phyloP scores from a whole-genome alignment of 345 rosid genomes.

The Eucalyptus virginea region DNA sequence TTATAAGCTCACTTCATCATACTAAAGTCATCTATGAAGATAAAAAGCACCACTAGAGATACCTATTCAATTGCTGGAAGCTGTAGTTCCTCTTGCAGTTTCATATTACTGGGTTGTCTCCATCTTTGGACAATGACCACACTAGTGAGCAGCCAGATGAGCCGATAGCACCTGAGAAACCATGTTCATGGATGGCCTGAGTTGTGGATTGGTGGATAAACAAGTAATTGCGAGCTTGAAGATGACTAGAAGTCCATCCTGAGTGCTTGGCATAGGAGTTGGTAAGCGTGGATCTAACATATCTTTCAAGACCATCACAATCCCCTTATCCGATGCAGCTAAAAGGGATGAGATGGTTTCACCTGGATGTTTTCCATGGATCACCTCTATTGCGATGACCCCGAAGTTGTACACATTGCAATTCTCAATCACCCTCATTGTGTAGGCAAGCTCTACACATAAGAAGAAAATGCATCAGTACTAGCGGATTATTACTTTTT shows the following conservation, averaged over 20 bases:
- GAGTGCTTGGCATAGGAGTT: neutral
- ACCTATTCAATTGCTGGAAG: neutral
- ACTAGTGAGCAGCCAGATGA: neutral
- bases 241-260: neutral
- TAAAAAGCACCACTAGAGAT: neutral
- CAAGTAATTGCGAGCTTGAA: slow-evolving; percentile 9
- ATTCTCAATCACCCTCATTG: slow-evolving; percentile 5
- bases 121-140: neutral
- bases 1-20: neutral
- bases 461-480: neutral
- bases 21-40: rapidly evolving
- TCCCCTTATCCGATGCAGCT: neutral
- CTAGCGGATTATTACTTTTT: neutral
- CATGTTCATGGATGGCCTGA: slow-evolving; percentile 17
- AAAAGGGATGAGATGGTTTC: neutral
- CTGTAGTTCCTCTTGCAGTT: neutral
- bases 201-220: slow-evolving; percentile 8
- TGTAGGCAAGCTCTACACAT: slow-evolving; percentile 11
- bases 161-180: neutral
- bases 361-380: slow-evolving; percentile 3
- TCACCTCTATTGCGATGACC: neutral
- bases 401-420: slow-evolving; percentile 8
- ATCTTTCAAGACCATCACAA: neutral
- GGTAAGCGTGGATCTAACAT: slow-evolving; percentile 7
- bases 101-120: neutral